Percentiles rank a stretch among this genome's conserved stretches.
Evolutionary conservation across 371 early-diverging fungal species (phyloP).

Genomic region (Coemansia sp.): DNA sequence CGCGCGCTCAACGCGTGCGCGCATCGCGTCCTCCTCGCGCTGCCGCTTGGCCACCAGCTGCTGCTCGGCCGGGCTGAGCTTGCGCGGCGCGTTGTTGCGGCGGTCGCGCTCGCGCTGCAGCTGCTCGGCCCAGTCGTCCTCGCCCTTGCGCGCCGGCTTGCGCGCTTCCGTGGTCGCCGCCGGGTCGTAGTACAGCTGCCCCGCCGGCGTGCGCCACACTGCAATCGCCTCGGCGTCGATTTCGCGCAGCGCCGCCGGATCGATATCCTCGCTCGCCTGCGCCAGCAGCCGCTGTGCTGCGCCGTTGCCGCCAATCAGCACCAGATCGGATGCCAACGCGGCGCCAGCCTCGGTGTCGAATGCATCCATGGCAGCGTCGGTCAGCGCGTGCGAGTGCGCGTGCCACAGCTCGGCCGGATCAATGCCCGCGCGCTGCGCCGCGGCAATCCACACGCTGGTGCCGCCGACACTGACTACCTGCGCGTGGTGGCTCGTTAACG

Average conservation of each 20-base stretch:
- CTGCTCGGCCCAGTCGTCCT: slow-evolving; percentile 82
- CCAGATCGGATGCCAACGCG: slow-evolving; percentile 36
- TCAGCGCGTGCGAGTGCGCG: slow-evolving; percentile 51
- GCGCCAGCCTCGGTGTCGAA: slow-evolving; percentile 6
- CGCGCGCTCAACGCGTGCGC: slow-evolving; percentile 63
- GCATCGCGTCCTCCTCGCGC: slow-evolving; percentile 72
- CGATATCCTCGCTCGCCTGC: slow-evolving; percentile 22
- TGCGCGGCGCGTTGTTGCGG: slow-evolving; percentile 34
- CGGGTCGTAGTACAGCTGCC: slow-evolving; percentile 46
- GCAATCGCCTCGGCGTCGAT: slow-evolving; percentile 29
- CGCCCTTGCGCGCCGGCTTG: slow-evolving; percentile 48
- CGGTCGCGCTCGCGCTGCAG: slow-evolving; percentile 70
- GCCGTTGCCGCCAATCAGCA: slow-evolving; percentile 38
- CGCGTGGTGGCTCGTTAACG: slow-evolving; percentile 72
- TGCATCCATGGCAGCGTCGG: slow-evolving; percentile 50
- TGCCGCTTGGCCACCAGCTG: slow-evolving; percentile 70
- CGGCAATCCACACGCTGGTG: slow-evolving; percentile 80
- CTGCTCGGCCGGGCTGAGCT: slow-evolving; percentile 75
- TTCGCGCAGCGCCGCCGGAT: slow-evolving; percentile 17
- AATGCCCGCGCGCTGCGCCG: slow-evolving; percentile 71
- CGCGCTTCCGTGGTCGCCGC: slow-evolving; percentile 48
- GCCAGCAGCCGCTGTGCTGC: slow-evolving; percentile 34
- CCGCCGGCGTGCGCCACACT: slow-evolving; percentile 48
- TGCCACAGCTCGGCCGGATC: slow-evolving; percentile 72
- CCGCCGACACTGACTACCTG: slow-evolving; percentile 59